phyloP scores from a whole-genome alignment of 129 eudicot species.

The Ambrosia trifida region DNA sequence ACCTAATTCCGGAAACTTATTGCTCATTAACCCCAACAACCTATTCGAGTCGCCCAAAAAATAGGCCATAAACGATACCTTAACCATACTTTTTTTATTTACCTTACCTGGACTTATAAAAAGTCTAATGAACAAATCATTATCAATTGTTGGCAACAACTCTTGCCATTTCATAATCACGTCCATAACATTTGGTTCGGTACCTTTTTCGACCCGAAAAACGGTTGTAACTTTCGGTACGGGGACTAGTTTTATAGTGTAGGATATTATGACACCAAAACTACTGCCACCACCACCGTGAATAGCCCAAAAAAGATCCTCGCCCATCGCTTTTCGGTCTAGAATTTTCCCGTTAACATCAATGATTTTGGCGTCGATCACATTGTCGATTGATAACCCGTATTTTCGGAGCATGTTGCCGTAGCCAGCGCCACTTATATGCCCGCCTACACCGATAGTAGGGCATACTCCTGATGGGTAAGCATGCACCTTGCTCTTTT shows the following conservation, averaged over 20 bases:
- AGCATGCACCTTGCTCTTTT: slow-evolving; percentile 40
- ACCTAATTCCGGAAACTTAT: slow-evolving; percentile 38
- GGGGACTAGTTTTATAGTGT: slow-evolving; percentile 31
- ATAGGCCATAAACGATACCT: slow-evolving; percentile 16
- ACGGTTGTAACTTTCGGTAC: slow-evolving; percentile 36
- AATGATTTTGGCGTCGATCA: slow-evolving; percentile 33
- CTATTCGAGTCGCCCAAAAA: slow-evolving; percentile 29
- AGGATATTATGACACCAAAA: slow-evolving; percentile 38
- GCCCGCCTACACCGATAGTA: slow-evolving; percentile 41
- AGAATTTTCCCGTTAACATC: slow-evolving; percentile 26
- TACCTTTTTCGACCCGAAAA: slow-evolving; percentile 23
- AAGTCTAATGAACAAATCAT: slow-evolving; percentile 27
- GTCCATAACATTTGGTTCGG: slow-evolving; percentile 22
- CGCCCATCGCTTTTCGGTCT: slow-evolving; percentile 36
- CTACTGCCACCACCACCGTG: slow-evolving; percentile 41
- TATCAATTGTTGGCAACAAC: not conserved
- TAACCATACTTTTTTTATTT: not conserved
- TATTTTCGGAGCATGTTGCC: slow-evolving; percentile 44
- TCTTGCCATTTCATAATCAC: slow-evolving; percentile 34
- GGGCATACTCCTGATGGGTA: slow-evolving; percentile 38
- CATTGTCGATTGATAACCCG: slow-evolving; percentile 36
- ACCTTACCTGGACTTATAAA: slow-evolving; percentile 5
- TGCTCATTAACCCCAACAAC: slow-evolving; percentile 16
- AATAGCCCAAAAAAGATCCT: slow-evolving; percentile 44
- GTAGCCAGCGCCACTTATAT: slow-evolving; percentile 35